Percentiles rank a stretch among this genome's conserved stretches.
phyloP scores from a whole-genome alignment of 225 moss, liverwort and hornwort species.

The Physcomitrium patens region DNA sequence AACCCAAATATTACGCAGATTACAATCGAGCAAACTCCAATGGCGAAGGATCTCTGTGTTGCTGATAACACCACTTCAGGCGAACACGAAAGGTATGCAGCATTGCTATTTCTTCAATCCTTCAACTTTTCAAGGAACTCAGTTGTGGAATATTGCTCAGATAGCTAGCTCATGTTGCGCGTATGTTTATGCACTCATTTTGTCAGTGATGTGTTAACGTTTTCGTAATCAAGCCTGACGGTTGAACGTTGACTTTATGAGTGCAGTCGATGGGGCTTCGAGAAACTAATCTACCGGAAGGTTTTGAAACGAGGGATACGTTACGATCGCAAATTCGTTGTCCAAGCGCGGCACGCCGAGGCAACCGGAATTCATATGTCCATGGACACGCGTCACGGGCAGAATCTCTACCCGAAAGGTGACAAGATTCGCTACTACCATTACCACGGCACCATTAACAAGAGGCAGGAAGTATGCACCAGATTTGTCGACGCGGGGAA shows the following conservation, averaged over 20 bases:
- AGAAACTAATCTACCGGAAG: constrained; percentile 48
- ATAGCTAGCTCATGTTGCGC: background rate
- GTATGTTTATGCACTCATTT: no score
- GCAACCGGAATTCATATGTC: constrained; percentile 61
- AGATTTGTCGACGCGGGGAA: constrained; percentile 30
- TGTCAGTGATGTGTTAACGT: no score
- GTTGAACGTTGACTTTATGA: background rate
- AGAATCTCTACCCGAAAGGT: constrained; percentile 1
- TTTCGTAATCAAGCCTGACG: no score
- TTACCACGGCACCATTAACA: constrained; percentile 52
- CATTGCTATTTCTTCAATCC: background rate
- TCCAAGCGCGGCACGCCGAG: constrained; percentile 51
- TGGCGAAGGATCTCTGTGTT: constrained; percentile 33
- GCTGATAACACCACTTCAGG: constrained; percentile 8
- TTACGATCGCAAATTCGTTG: constrained; percentile 48
- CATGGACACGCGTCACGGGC: constrained; percentile 43
- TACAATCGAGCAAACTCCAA: constrained; percentile 36
- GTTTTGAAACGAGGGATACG: constrained; percentile 22
- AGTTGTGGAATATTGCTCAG: background rate
- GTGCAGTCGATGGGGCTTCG: constrained; percentile 59
- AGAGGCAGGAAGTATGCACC: constrained; percentile 40
- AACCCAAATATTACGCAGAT: constrained; percentile 28
- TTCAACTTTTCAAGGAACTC: background rate
- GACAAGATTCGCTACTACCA: constrained; percentile 52
- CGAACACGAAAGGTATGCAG: constrained; percentile 30